Conservation (phyloP, 192 early-diverging fungal genomes). For the Coemansia sp. region DNA sequence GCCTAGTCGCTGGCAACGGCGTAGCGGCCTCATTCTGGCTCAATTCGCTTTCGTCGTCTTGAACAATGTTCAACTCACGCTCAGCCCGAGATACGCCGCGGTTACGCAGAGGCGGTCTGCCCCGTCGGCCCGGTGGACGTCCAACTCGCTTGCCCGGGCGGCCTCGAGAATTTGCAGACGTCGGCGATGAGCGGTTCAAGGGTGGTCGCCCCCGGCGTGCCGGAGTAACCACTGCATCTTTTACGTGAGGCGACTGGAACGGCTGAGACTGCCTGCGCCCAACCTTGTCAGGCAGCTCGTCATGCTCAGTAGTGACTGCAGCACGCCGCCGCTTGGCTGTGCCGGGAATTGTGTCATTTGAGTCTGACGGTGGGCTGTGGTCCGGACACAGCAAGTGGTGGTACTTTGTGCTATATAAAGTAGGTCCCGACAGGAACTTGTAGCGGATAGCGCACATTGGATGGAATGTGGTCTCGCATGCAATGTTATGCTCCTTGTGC, state of each 20-base stretch:
- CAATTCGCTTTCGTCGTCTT: background rate
- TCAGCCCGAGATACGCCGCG: constrained; percentile 1
- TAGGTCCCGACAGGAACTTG: constrained; percentile 23
- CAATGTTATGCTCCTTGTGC: constrained; percentile 9
- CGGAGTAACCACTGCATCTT: background rate
- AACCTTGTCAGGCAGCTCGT: background rate
- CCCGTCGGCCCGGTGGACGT: background rate
- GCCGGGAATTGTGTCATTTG: too few species aligned
- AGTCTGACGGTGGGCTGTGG: constrained; percentile 5
- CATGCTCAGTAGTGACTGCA: background rate
- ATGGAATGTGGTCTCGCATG: constrained; percentile 34
- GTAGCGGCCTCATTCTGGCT: background rate
- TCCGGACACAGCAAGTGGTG: constrained; percentile 21
- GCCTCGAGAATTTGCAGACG: background rate
- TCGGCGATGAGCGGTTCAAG: too few species aligned
- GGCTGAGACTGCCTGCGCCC: constrained; percentile 23
- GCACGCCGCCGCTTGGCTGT: constrained; percentile 17
- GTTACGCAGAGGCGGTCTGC: constrained; percentile 10
- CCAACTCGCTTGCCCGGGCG: background rate
- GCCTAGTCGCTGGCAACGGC: background rate
- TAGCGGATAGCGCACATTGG: constrained; percentile 51
- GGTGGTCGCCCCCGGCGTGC: background rate
- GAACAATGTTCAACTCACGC: constrained; percentile 8
- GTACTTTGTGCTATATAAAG: constrained; percentile 35
- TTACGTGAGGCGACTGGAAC: background rate